Evolutionary conservation across 805 yeast species (phyloP).

Genomic region (Wickerhamiella hasegawae): DNA sequence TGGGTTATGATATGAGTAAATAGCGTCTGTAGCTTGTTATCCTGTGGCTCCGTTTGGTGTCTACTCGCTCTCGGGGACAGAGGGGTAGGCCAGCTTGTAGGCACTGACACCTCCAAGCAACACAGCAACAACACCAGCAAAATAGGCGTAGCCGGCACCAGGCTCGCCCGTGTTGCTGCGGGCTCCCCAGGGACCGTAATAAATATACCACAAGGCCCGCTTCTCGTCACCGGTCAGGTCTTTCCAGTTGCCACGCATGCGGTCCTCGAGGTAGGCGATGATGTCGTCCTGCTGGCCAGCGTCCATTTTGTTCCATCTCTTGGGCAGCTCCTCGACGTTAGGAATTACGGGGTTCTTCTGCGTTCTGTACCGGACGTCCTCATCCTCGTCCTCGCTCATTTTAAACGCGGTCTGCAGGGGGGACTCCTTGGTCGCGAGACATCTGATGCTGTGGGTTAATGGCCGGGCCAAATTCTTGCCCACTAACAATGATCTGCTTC

Average conservation of each 20-base stretch:
- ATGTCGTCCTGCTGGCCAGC: conserved; percentile 24
- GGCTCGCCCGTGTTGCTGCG: conserved; percentile 13
- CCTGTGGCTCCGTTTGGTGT: too few species aligned
- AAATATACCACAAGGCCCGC: conserved; percentile 20
- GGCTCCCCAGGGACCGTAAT: conserved; percentile 25
- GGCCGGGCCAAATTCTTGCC: too few species aligned
- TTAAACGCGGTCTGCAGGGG: conserved; percentile 17
- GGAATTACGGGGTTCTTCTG: conserved; percentile 21
- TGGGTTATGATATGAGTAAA: too few species aligned
- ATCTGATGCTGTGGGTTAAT: too few species aligned
- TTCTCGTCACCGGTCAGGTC: conserved; percentile 19
- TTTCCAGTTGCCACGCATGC: conserved; percentile 23
- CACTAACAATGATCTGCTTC: too few species aligned
- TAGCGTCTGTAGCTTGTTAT: too few species aligned
- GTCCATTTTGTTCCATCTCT: conserved; percentile 22
- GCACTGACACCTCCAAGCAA: conserved; percentile 14
- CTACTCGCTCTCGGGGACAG: too few species aligned
- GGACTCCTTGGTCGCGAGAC: too few species aligned
- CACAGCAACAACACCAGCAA: conserved; percentile 13
- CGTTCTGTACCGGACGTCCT: conserved; percentile 13
- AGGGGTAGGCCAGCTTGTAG: too few species aligned
- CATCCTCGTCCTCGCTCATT: conserved; percentile 15
- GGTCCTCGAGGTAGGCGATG: conserved; percentile 22
- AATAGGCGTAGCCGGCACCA: conserved; percentile 13
- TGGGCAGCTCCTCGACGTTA: conserved; percentile 15